Base-by-base conservation (phyloP, 306 rosid genomes). In the Pterocarpus macrocarpus region DNA sequence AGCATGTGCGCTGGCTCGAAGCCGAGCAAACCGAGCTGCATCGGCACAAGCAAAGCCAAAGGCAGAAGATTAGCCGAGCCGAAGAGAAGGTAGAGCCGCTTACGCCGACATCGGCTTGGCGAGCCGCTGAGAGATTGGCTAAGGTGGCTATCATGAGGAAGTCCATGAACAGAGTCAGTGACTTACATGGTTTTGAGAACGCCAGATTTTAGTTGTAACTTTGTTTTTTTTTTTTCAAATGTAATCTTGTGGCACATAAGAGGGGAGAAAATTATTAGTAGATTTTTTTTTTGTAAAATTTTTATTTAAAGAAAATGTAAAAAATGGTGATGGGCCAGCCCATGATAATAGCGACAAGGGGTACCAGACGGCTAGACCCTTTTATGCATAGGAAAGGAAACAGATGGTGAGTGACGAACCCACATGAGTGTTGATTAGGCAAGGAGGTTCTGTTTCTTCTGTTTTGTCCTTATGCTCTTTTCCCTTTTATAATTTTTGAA, bases 81-180 rank as follows among this genome's bases (percentile, higher is more conserved):
- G 94, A 90, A 5, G 96, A 92, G 35, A 95, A 93, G 84, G 8
- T 79, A 0, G 99, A 93, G 90, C 92, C 93, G 58, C 93, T 93
- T 0, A 96, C 99, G 36, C 98, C 97, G 8, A 96, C 97, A 0
- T 93, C 97, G 77, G 98, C 99, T 87, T 96, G 99, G 99, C 74
- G 98, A 77, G 94, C 99, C 17, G 99, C 99, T 0, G 98, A 93
- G 87, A 90, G 94, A 59, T 58, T 96, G 69, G 99, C 99, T 41
- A 93, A 96, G 64, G 97, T 96, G 44, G 99, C 99, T 15, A 96
- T 91, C 5, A 90, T 93, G 97, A 96, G 97, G 33, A 96, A 96
- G 91, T 93, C 98, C 0, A 87, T 93, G 99, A 96, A 96, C 82
- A 89, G 98, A 90, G 99, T 96, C 70, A 96, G 99, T 75, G 99